phyloP scores from a whole-genome alignment of 148 eudicot species.

The Spergularia marina region DNA sequence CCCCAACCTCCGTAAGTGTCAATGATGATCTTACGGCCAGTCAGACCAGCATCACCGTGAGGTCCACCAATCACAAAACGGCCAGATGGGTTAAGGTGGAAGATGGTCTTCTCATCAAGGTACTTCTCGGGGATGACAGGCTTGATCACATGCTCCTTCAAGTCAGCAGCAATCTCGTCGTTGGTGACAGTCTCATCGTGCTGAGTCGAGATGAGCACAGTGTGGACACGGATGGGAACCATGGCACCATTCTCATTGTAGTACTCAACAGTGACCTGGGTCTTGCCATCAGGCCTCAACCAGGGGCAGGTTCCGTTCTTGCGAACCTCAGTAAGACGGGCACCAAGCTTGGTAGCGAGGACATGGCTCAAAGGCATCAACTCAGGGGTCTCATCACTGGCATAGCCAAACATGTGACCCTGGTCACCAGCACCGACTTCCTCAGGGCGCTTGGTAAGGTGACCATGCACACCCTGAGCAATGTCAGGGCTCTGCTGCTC shows the following conservation, averaged over 20 bases:
- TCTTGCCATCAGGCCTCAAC: conserved; percentile 44
- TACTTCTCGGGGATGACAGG: conserved; percentile 50
- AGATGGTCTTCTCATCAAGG: conserved; percentile 58
- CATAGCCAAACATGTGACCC: conserved; percentile 57
- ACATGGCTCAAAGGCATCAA: conserved; percentile 44
- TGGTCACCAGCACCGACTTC: conserved; percentile 45
- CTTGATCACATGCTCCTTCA: conserved; percentile 48
- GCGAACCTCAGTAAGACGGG: conserved; percentile 36
- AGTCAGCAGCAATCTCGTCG: conserved; percentile 39
- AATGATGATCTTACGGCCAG: conserved; percentile 52
- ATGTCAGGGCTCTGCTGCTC: conserved; percentile 56
- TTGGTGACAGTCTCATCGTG: conserved; percentile 41
- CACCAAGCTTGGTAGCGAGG: conserved; percentile 41
- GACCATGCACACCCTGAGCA: conserved; percentile 42
- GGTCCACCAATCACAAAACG: conserved; percentile 54
- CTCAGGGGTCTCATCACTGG: conserved; percentile 51
- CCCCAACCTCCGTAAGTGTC: conserved; percentile 58
- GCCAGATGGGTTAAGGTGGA: conserved; percentile 55
- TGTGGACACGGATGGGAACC: conserved; percentile 41
- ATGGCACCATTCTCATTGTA: conserved; percentile 39
- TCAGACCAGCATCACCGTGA: conserved; percentile 52
- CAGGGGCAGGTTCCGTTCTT: conserved; percentile 41
- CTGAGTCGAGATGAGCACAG: conserved; percentile 40
- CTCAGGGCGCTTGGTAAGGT: conserved; percentile 37
- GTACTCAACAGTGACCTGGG: conserved; percentile 44